A percentile compares a stretch with the other conserved stretches of the same genome.
Evolutionary conservation across 495 filamentous ascomycete species (phyloP).

Genomic region (Penicillium ucsense): DNA sequence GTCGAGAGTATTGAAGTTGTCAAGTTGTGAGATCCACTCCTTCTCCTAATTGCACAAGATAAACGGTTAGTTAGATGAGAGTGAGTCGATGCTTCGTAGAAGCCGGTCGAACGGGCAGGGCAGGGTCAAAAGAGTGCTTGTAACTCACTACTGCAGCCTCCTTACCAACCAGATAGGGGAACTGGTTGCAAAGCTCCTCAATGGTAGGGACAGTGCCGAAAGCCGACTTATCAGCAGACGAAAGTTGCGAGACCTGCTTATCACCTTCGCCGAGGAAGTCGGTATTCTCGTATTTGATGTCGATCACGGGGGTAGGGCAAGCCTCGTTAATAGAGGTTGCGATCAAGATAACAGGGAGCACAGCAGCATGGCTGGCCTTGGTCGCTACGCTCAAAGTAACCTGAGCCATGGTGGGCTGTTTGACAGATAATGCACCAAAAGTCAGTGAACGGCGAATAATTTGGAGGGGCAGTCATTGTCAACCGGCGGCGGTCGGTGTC

Average conservation of each 20-base stretch:
- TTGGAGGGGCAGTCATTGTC: slow-evolving; percentile 17
- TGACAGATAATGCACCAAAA: slow-evolving; percentile 1
- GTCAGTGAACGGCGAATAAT: slow-evolving; percentile 4
- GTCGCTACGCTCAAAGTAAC: slow-evolving; percentile 47
- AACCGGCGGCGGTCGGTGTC: slow-evolving; percentile 14
- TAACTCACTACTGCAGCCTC: slow-evolving; percentile 32
- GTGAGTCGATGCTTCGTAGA: background rate
- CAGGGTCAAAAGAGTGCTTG: background rate
- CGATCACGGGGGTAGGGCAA: slow-evolving; percentile 32
- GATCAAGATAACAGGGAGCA: slow-evolving; percentile 41
- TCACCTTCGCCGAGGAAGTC: slow-evolving; percentile 33
- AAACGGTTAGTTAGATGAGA: background rate
- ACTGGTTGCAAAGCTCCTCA: slow-evolving; percentile 28
- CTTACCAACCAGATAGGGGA: slow-evolving; percentile 37
- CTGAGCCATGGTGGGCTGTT: slow-evolving; percentile 21
- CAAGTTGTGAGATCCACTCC: slow-evolving; percentile 48
- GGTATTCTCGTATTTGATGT: slow-evolving; percentile 38
- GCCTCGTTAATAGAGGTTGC: slow-evolving; percentile 41
- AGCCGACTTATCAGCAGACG: slow-evolving; percentile 18
- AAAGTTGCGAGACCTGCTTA: slow-evolving; percentile 34
- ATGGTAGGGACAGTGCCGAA: slow-evolving; percentile 30
- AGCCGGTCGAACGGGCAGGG: too few species aligned
- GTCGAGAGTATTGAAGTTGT: slow-evolving; percentile 48
- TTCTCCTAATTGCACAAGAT: slow-evolving; percentile 25
- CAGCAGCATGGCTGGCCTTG: slow-evolving; percentile 47